A percentile compares a stretch with the other conserved stretches of the same genome.
phyloP scores from a whole-genome alignment of 345 rosid genomes.

The Diplotaxis tenuifolia region DNA sequence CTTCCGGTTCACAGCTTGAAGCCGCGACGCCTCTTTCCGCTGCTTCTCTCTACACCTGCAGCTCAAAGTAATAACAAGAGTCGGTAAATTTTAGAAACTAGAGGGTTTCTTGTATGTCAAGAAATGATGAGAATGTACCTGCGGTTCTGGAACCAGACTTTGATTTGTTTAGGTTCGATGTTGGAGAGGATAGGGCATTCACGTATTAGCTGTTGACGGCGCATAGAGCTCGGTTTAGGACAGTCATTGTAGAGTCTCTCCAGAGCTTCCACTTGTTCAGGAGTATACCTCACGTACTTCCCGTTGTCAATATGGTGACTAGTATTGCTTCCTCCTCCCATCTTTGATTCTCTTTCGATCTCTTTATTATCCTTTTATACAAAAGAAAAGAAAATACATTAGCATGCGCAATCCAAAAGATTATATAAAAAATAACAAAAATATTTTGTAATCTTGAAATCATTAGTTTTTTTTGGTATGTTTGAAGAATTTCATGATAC shows the following conservation, averaged over 20 bases:
- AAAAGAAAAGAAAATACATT: neutral
- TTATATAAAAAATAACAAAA: neutral
- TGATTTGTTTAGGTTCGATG: conserved; percentile 99
- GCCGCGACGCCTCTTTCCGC: conserved; percentile 89
- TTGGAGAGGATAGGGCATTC: conserved; percentile 94
- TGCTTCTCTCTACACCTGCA: conserved; percentile 98
- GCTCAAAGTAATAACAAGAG: neutral
- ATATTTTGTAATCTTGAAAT: neutral
- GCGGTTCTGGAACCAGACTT: conserved; percentile 99
- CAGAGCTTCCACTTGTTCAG: conserved; percentile 98
- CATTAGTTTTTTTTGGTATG: neutral
- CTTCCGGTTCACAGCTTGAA: conserved; percentile 92
- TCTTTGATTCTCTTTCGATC: conserved; percentile 26
- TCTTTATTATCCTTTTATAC: neutral
- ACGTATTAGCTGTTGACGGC: conserved; percentile 93
- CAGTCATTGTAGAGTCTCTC: conserved; percentile 96
- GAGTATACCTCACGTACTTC: conserved; percentile 91
- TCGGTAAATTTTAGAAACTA: conserved; percentile 4
- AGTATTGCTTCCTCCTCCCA: conserved; percentile 63
- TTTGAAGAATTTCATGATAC: neutral
- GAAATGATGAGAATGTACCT: conserved; percentile 46
- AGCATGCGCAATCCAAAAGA: neutral
- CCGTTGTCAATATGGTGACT: conserved; percentile 71
- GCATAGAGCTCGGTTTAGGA: conserved; percentile 95
- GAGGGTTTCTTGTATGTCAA: conserved; percentile 28